These are phyloP conservation scores for Lumnitzera littorea DNA, from an alignment of 345 rosid genomes.

Conservation along the genomic window DNA sequence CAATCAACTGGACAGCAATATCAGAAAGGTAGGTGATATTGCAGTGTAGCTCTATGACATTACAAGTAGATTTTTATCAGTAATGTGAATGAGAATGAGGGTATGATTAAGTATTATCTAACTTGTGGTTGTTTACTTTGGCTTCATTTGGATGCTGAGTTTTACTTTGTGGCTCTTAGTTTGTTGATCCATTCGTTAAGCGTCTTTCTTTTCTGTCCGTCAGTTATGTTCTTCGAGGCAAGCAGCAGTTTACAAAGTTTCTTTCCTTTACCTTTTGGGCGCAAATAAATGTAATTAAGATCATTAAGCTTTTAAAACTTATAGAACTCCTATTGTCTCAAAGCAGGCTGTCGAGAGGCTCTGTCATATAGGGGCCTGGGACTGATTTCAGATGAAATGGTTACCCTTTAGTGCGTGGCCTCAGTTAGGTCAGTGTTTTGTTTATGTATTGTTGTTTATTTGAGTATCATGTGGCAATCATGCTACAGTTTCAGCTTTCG, in stretches of 20 bases:
- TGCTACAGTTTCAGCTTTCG: constrained; percentile 39
- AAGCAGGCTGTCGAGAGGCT: constrained; percentile 96
- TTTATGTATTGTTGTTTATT: constrained; percentile 47
- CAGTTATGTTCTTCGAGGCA: constrained; percentile 31
- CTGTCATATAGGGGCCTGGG: constrained; percentile 95
- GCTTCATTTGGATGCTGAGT: neutral
- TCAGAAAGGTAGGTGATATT: constrained; percentile 35
- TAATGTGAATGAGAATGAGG: too few species aligned
- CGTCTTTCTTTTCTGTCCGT: constrained; percentile 9
- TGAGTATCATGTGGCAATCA: constrained; percentile 53
- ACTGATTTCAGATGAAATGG: constrained; percentile 90
- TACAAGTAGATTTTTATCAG: too few species aligned
- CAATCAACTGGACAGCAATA: constrained; percentile 44
- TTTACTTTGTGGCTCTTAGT: neutral
- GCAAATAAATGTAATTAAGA: constrained; percentile 30
- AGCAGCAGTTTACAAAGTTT: constrained; percentile 45
- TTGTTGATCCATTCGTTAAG: neutral
- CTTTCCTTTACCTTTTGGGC: constrained; percentile 49
- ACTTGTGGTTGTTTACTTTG: neutral
- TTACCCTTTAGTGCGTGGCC: constrained; percentile 71
- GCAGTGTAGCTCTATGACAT: neutral
- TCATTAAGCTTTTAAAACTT: constrained; percentile 44
- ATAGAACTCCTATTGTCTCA: constrained; percentile 77
- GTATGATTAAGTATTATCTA: neutral
- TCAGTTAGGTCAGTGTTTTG: constrained; percentile 85